Conservation (phyloP, 1,139 yeast genomes). For the Keqinozyma sinolaborantium region DNA sequence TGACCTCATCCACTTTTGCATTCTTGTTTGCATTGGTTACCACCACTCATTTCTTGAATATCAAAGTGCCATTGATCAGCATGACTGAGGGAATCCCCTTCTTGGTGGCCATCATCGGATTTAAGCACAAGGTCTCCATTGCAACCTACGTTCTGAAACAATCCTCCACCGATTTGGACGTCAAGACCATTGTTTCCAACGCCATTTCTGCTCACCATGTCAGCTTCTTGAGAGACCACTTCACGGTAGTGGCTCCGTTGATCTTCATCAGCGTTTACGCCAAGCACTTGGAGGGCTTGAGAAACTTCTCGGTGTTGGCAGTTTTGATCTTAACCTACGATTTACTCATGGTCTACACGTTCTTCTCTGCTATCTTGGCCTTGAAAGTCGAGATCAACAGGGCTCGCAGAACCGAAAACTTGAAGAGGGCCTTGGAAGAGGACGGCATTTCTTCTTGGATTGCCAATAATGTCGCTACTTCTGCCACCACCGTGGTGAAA, state of each 20-base stretch:
- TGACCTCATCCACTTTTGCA: slow-evolving; percentile 81
- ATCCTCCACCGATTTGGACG: slow-evolving; percentile 36
- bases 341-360: slow-evolving; percentile 71
- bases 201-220: slow-evolving; percentile 70
- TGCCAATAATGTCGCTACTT: slow-evolving; percentile 55
- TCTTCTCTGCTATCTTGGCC: slow-evolving; percentile 81
- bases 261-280: slow-evolving; percentile 67
- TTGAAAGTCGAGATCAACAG: slow-evolving; percentile 87
- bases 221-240: slow-evolving; percentile 74
- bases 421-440: slow-evolving; percentile 84
- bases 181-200: slow-evolving; percentile 44
- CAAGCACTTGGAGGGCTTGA: slow-evolving; percentile 67
- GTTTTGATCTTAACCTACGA: slow-evolving; percentile 74
- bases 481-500: slow-evolving; percentile 52
- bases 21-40: slow-evolving; percentile 78
- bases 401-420: slow-evolving; percentile 79
- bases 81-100: slow-evolving; percentile 93
- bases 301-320: slow-evolving; percentile 79
- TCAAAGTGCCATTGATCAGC: slow-evolving; percentile 67
- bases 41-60: slow-evolving; percentile 51
- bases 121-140: slow-evolving; percentile 79
- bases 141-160: slow-evolving; percentile 60
- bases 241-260: slow-evolving; percentile 73
- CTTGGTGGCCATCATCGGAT: slow-evolving; percentile 88
- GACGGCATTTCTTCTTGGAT: slow-evolving; percentile 82